Evolutionary conservation across 2,329 filamentous ascomycete species (phyloP).

Genomic region (Zarea fungicola): DNA sequence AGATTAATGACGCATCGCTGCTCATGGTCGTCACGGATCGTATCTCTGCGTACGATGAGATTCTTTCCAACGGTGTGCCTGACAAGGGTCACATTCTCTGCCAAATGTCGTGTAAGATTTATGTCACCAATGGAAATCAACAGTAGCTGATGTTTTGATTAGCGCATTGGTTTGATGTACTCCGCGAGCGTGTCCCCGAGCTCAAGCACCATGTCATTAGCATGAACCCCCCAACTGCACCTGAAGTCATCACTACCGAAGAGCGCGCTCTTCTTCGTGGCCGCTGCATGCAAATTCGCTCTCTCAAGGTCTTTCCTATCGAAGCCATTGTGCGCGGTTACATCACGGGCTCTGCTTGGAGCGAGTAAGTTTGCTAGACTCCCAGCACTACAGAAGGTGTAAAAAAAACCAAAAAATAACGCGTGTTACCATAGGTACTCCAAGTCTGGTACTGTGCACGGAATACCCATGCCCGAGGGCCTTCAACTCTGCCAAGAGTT

Average conservation of each 20-base stretch:
- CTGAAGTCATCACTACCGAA: constrained; percentile 27
- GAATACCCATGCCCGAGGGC: constrained; percentile 62
- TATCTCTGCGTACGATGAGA: constrained; percentile 92
- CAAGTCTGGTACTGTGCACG: constrained; percentile 71
- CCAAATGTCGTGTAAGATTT: constrained; percentile 24
- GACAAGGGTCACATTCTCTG: constrained; percentile 50
- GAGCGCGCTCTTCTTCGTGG: constrained; percentile 51
- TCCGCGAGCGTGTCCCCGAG: constrained; percentile 38
- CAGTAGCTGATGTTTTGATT: constrained; percentile 15
- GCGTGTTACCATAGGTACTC: constrained; percentile 44
- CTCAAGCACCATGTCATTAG: constrained; percentile 50
- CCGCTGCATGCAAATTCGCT: constrained; percentile 73
- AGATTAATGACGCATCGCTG: constrained; percentile 60
- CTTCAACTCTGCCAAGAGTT: constrained; percentile 67
- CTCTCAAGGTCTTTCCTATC: constrained; percentile 68
- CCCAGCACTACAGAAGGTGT: not conserved
- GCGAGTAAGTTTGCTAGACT: constrained; percentile 43
- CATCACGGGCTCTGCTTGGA: constrained; percentile 80
- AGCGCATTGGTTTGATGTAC: constrained; percentile 51
- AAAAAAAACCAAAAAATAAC: not conserved
- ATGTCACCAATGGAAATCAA: not conserved
- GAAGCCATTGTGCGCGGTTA: constrained; percentile 66
- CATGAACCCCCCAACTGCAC: constrained; percentile 33
- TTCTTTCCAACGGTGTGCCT: constrained; percentile 65
- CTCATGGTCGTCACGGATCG: constrained; percentile 85